These are phyloP conservation scores for Pholiota conissans DNA, from an alignment of 768 basidiomycete species.

Conservation along the genomic window DNA sequence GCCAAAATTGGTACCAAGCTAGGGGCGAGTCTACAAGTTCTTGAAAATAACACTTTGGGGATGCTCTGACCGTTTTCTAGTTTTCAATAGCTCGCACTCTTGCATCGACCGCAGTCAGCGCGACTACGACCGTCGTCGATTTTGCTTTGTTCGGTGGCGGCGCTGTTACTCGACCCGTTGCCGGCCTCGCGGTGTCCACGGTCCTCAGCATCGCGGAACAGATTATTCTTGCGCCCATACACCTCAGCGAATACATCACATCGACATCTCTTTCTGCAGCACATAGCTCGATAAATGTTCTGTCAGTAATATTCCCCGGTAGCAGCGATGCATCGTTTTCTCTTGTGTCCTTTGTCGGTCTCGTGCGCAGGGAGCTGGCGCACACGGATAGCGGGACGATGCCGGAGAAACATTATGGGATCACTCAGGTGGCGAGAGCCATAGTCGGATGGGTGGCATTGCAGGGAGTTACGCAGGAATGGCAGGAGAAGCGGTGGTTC, in stretches of 20 bases:
- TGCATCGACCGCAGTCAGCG: slow-evolving; percentile 54
- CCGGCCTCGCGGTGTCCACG: slow-evolving; percentile 59
- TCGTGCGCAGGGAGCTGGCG: slow-evolving; percentile 78
- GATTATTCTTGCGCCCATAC: slow-evolving; percentile 72
- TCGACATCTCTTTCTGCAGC: slow-evolving; percentile 75
- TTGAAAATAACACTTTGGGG: background rate
- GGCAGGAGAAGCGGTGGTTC: slow-evolving; percentile 75
- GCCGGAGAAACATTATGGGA: slow-evolving; percentile 60
- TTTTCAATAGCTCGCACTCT: slow-evolving; percentile 69
- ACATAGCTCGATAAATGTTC: slow-evolving; percentile 71
- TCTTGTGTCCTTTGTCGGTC: slow-evolving; percentile 72
- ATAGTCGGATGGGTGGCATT: slow-evolving; percentile 80
- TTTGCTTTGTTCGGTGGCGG: slow-evolving; percentile 65
- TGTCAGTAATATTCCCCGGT: slow-evolving; percentile 71
- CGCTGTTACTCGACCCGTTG: slow-evolving; percentile 54
- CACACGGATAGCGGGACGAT: slow-evolving; percentile 41
- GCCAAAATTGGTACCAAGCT: slow-evolving; percentile 68
- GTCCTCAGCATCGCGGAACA: slow-evolving; percentile 69
- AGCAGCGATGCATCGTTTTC: slow-evolving; percentile 82
- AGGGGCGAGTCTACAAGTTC: slow-evolving; percentile 49
- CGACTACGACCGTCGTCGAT: slow-evolving; percentile 63
- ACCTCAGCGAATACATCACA: slow-evolving; percentile 74
- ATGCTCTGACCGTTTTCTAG: slow-evolving; percentile 30
- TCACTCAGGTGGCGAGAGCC: slow-evolving; percentile 66
- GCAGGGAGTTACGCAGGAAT: slow-evolving; percentile 80